Conservation (phyloP, 768 basidiomycete species). For the Collybiopsis confluens region DNA sequence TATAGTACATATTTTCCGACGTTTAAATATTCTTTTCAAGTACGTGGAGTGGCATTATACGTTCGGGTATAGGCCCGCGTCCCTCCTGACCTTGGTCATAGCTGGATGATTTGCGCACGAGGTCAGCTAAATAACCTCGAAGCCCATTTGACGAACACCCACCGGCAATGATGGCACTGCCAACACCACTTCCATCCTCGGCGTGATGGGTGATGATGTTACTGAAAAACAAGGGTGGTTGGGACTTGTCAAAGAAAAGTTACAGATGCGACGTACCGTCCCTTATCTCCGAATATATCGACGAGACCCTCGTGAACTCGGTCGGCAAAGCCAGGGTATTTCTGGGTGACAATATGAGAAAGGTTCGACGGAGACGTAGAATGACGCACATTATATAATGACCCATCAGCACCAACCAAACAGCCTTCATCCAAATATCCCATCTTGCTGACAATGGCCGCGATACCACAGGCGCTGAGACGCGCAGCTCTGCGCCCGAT, state of each 20-base stretch:
- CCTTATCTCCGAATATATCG: conserved; percentile 96
- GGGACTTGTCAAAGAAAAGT: neutral
- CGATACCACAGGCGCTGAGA: conserved; percentile 92
- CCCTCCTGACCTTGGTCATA: conserved; percentile 69
- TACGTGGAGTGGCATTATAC: conserved; percentile 21
- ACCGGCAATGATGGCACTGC: conserved; percentile 94
- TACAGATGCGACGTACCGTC: conserved; percentile 52
- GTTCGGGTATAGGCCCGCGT: conserved; percentile 41
- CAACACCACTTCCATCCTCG: conserved; percentile 91
- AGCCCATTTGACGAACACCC: conserved; percentile 15
- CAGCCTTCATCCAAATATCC: conserved; percentile 90
- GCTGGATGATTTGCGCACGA: conserved; percentile 35
- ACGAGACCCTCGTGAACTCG: conserved; percentile 88
- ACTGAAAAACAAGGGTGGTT: conserved; percentile 22
- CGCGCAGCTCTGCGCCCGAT: conserved; percentile 89
- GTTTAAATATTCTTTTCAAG: neutral
- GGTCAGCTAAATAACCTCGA: neutral
- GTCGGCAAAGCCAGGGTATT: conserved; percentile 96
- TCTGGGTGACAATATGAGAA: no score
- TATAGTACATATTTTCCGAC: neutral
- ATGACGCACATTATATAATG: conserved; percentile 89
- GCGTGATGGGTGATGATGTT: conserved; percentile 80
- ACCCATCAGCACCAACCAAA: conserved; percentile 87
- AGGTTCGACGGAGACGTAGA: no score
- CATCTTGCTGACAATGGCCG: conserved; percentile 94